Conservation (phyloP, 495 filamentous ascomycete species). For the Aspergillus sclerotioniger region DNA sequence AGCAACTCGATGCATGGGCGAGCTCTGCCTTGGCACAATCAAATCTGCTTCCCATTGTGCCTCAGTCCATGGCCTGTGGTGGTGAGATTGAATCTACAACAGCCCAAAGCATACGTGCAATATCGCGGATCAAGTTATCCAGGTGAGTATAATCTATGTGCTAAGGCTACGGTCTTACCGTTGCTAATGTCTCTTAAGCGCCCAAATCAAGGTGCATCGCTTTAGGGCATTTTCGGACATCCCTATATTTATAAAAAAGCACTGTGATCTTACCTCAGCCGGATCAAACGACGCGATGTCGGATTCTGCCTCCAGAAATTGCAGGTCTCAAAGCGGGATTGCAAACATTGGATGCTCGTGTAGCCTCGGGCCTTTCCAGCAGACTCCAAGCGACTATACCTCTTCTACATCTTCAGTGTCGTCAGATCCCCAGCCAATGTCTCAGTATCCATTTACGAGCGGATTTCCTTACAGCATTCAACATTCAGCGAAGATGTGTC, state of each 20-base stretch:
- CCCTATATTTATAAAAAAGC: conserved; percentile 57
- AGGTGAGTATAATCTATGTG: conserved; percentile 35
- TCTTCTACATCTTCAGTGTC: conserved; percentile 38
- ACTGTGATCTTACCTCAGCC: conserved; percentile 53
- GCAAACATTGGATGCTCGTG: conserved; percentile 34
- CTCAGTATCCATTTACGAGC: conserved; percentile 32
- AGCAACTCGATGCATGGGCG: conserved; percentile 52
- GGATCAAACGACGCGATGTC: conserved; percentile 26
- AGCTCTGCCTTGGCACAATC: conserved; percentile 48
- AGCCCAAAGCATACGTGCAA: conserved; percentile 50
- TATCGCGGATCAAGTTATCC: conserved; percentile 57
- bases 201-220: conserved; percentile 59
- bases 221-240: conserved; percentile 61
- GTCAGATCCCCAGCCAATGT: conserved; percentile 32
- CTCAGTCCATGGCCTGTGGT: conserved; percentile 38
- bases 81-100: conserved; percentile 45
- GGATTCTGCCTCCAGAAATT: conserved; percentile 27
- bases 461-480: conserved; percentile 52
- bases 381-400: conserved; percentile 37
- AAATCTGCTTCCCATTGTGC: conserved; percentile 39
- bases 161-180: background rate
- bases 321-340: conserved; percentile 27
- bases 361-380: conserved; percentile 32
- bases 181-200: conserved; percentile 36
- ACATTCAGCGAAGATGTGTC: conserved; percentile 55